Base-by-base conservation (phyloP, 805 yeast genomes). In the Yueomyces sinensis region DNA sequence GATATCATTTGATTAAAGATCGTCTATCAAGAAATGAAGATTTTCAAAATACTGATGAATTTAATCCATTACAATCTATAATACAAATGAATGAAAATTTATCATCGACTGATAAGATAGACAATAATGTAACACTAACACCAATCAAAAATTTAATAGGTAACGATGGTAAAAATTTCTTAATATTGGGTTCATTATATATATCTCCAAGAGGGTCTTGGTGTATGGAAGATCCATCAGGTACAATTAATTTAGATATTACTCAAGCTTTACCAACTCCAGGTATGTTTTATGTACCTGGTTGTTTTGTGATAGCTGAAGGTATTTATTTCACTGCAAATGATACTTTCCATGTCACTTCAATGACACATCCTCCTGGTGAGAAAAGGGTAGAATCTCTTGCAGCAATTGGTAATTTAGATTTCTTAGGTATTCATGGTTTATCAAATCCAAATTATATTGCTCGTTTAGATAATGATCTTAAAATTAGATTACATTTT, bases 321-420 rank as follows among this genome's bases (percentile, higher is more conserved):
- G 99, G 99, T 14, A 73, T 82, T 14, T 83, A 84, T 50, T 73
- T 76, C 13, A 75, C 77, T 3, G 70, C 74, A 14, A 74, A 76
- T 2, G 65, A 65, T 19, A 74, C 69, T 32, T 86, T 91, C 50
- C 74, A 78, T 43, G 93, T 80, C 1, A 68, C 80, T 20, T 69
- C 79, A 4, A 66, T 91, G 33, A 79, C 81, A 3, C 95, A 84
- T 39, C 97, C 98, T 3, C 86, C 91, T 0, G 78, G 84, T 3
- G 99, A 91, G 52, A 64, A 70, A 41, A 65, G 96, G 38, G 75
- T 68, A 7, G 55, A 50, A 0, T 66, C 93, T 1, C 49, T 75
- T 37, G 87, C 80, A 18, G 76, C 78, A 1, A 75, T 75, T 39
- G 97, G 95, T 1, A 70, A 79, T 43, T 46, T 82, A 17, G 97